Evolutionary conservation across 352 stramenopile species (phyloP).

Genomic region (Globisporangium paroecandrum): DNA sequence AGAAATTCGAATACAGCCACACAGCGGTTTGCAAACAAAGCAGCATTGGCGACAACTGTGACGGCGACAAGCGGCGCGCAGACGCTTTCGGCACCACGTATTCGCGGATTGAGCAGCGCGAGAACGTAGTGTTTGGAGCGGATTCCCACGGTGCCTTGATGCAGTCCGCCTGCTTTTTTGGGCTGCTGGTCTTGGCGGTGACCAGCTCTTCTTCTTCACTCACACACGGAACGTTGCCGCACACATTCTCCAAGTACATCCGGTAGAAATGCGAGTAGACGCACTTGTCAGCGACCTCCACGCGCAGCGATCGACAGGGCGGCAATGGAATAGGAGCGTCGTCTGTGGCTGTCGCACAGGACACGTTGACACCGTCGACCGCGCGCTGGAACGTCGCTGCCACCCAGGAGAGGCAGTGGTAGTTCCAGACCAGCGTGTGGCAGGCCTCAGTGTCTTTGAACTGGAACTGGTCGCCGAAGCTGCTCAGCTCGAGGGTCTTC

Average conservation of each 20-base stretch:
- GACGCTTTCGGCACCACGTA: constrained; percentile 30
- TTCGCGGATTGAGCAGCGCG: constrained; percentile 52
- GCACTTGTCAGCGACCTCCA: constrained; percentile 74
- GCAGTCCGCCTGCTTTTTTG: constrained; percentile 36
- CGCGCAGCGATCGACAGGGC: constrained; percentile 65
- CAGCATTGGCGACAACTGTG: not conserved
- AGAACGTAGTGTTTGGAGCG: constrained; percentile 44
- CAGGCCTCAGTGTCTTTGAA: constrained; percentile 66
- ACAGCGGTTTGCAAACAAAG: not conserved
- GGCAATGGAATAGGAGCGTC: constrained; percentile 31
- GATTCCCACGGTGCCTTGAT: constrained; percentile 50
- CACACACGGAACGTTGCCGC: constrained; percentile 57
- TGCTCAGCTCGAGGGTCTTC: constrained; percentile 48
- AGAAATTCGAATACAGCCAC: constrained; percentile 1
- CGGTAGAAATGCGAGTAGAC: constrained; percentile 73
- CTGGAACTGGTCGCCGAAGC: constrained; percentile 56
- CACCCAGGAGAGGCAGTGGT: constrained; percentile 71
- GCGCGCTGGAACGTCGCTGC: constrained; percentile 41
- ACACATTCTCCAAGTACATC: constrained; percentile 61
- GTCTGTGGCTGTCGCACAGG: constrained; percentile 26
- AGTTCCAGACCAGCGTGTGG: constrained; percentile 66
- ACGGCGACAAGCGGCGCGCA: not conserved
- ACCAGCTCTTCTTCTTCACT: constrained; percentile 41
- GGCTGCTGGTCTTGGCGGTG: constrained; percentile 26
- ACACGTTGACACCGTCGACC: constrained; percentile 31